Evolutionary conservation across 495 filamentous ascomycete species (phyloP).

Genomic region (Penicillium manginii): DNA sequence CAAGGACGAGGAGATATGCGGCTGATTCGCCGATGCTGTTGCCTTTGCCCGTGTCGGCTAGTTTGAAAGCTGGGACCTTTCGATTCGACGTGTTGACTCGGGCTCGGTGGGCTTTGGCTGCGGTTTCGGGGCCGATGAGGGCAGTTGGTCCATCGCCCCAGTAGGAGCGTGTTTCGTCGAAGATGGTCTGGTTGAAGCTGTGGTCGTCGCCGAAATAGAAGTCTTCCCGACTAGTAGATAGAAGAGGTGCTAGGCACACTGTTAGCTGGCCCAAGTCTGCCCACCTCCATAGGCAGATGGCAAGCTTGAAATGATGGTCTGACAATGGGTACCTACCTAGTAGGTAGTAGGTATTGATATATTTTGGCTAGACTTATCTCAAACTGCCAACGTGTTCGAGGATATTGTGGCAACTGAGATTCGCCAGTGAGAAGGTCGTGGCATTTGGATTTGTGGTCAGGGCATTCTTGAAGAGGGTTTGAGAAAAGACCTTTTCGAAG

Average conservation of each 20-base stretch:
- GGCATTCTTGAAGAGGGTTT: not conserved
- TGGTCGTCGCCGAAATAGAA: conserved; percentile 7
- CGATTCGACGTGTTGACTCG: conserved; percentile 2
- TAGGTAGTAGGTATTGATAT: too few species aligned
- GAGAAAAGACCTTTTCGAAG: not conserved
- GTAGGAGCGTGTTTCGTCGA: conserved; percentile 1
- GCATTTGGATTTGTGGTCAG: conserved; percentile 1
- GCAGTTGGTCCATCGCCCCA: not conserved
- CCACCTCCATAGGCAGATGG: too few species aligned
- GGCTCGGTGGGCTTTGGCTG: conserved; percentile 1
- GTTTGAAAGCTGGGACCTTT: not conserved
- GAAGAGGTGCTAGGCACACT: too few species aligned
- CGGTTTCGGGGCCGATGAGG: not conserved
- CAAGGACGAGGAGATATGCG: not conserved
- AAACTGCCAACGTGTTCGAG: conserved; percentile 4
- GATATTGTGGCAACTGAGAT: not conserved
- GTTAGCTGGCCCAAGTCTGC: too few species aligned
- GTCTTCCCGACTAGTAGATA: not conserved
- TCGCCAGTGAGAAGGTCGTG: conserved; percentile 3
- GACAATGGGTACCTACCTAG: too few species aligned
- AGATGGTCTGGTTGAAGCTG: not conserved
- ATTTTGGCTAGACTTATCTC: not conserved
- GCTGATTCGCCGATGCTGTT: not conserved
- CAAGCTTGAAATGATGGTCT: too few species aligned
- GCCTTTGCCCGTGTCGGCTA: not conserved